Evolutionary conservation across 352 stramenopile species (phyloP).

Genomic region (Globisporangium uncinulatum): DNA sequence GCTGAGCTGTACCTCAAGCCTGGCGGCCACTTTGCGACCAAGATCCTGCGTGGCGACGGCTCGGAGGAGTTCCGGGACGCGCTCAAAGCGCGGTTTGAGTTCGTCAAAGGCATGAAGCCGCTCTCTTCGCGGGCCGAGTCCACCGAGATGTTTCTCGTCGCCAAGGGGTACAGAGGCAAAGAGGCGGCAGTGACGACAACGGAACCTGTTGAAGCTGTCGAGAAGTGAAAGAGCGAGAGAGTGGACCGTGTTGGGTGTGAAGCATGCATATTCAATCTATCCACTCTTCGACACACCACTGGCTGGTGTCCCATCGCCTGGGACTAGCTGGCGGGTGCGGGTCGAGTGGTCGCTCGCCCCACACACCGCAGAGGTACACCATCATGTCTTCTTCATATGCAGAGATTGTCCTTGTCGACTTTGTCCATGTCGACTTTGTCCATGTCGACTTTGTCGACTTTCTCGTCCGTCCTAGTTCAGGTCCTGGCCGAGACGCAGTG

Average conservation of each 20-base stretch:
- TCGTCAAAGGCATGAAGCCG: constrained; percentile 80
- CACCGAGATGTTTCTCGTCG: constrained; percentile 82
- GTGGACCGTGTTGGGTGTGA: background rate
- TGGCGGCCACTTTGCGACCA: constrained; percentile 74
- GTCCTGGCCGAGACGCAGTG: constrained; percentile 79
- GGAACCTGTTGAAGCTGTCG: background rate
- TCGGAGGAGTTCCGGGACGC: constrained; percentile 70
- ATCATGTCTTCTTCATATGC: background rate
- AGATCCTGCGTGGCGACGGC: constrained; percentile 74
- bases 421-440: background rate
- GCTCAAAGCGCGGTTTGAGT: constrained; percentile 62
- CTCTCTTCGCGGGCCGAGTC: constrained; percentile 73
- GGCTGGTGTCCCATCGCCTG: background rate
- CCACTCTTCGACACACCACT: constrained; percentile 6
- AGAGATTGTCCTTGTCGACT: background rate
- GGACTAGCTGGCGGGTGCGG: background rate
- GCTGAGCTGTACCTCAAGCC: constrained; percentile 74
- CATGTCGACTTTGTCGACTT: background rate
- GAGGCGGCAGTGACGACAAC: background rate
- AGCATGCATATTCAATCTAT: constrained; percentile 18
- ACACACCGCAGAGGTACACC: background rate
- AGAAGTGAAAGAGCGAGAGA: background rate
- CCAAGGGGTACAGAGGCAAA: constrained; percentile 52
- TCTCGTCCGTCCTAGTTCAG: constrained; percentile 37
- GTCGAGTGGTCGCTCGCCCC: background rate